Conservation (phyloP, 768 basidiomycete genomes). For the Tricholomella constricta region DNA sequence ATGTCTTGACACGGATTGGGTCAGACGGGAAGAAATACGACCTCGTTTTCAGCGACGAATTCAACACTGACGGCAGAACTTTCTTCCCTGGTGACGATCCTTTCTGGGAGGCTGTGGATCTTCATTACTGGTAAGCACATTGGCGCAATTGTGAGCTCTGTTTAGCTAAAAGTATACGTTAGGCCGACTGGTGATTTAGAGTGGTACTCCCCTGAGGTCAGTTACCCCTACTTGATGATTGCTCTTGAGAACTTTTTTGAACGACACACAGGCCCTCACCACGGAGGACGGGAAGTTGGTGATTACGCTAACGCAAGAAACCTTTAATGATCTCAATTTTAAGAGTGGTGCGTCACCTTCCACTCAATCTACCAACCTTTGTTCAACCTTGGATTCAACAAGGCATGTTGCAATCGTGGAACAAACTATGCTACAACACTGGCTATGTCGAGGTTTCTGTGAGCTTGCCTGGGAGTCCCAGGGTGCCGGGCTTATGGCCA, state of each 20-base stretch:
- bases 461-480: constrained; percentile 67
- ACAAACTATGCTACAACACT: constrained; percentile 93
- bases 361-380: constrained; percentile 20
- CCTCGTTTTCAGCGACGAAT: constrained; percentile 89
- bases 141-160: neutral
- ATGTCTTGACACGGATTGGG: constrained; percentile 58
- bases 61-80: constrained; percentile 56
- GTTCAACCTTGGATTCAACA: constrained; percentile 18
- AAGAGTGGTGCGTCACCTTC: constrained; percentile 61
- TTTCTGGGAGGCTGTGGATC: constrained; percentile 84
- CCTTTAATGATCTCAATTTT: constrained; percentile 82
- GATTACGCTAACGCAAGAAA: constrained; percentile 73
- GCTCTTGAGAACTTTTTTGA: neutral
- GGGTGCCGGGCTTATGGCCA: constrained; percentile 82
- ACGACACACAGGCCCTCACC: constrained; percentile 53
- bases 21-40: constrained; percentile 77
- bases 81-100: constrained; percentile 82
- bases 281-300: constrained; percentile 79
- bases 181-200: constrained; percentile 76
- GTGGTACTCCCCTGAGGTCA: constrained; percentile 78
- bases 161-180: constrained; percentile 12
- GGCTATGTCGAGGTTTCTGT: constrained; percentile 87
- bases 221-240: constrained; percentile 18
- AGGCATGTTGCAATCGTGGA: constrained; percentile 87
- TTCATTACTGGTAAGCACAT: constrained; percentile 75